A percentile compares a stretch with the other conserved stretches of the same genome.
These are phyloP conservation scores for Solanum bulbocastanum DNA, from an alignment of 257 asterid genomes.

Conservation along the genomic window DNA sequence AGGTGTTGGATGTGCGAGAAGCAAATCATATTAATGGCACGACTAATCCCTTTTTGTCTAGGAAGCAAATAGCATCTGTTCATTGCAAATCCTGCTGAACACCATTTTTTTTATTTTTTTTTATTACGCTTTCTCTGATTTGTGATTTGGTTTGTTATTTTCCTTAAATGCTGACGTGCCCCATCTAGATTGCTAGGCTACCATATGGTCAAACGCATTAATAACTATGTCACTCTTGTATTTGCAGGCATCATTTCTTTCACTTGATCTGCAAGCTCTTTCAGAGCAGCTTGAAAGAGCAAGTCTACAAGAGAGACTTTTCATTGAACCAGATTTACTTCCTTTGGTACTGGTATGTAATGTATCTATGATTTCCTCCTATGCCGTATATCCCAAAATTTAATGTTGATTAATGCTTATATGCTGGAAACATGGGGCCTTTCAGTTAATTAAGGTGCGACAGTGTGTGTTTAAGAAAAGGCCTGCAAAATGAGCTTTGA, in stretches of 20 bases:
- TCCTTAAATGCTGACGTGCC: background rate
- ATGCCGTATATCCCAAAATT: background rate
- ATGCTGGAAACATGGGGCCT: background rate
- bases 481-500: background rate
- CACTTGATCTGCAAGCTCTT: slow-evolving; percentile 61
- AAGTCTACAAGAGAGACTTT: slow-evolving; percentile 61
- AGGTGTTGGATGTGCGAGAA: background rate
- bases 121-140: background rate
- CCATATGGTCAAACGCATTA: background rate
- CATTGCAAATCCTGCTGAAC: background rate
- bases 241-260: slow-evolving; percentile 72
- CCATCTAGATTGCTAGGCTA: background rate
- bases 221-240: background rate
- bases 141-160: background rate
- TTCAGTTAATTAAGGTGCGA: background rate
- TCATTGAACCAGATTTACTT: slow-evolving; percentile 51
- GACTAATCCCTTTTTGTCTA: background rate
- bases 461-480: background rate
- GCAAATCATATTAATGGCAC: background rate
- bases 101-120: background rate
- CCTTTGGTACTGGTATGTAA: slow-evolving; percentile 53
- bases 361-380: background rate
- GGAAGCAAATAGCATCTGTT: background rate
- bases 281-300: slow-evolving; percentile 68
- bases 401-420: background rate